Base-by-base conservation (phyloP, 345 rosid species). In the Gynandropsis gynandra region DNA sequence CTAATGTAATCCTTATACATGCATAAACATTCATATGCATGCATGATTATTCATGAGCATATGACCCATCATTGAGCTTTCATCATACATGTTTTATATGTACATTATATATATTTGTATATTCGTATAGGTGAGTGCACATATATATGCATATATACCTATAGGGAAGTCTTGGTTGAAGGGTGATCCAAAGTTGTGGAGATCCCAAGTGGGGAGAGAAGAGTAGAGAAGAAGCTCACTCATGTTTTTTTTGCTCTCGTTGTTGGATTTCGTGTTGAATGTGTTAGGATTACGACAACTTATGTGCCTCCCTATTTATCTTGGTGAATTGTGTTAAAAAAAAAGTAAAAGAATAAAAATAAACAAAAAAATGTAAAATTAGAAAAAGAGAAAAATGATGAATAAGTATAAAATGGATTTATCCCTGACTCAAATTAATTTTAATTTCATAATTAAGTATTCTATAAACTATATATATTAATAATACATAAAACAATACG, bases 151-250 rank as follows among this genome's bases (percentile, higher is more conserved):
- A 4, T 42, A 10, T 57, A 16, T 64, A 81, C 89, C 83, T 64
- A 76, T 58, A 62, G 83, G 77, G 75, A 78, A 76, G 79, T 85
- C 92, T 71, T 83, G 71, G 72, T 75, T 76, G 86, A 82, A 61
- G 79, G 82, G 63, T 79, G 70, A 59, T 59, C 80, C 93, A 58
- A 83, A 74, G 79, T 70, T 76, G 60, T 78, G 93, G 54, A 74
- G 81, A 85, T 82, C 93, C 93, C 95, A 85, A 77, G 78, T 63
- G 11, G 52, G 66, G 24, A 65, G 72, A 67, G 80, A 76, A 70
- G 79, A 47, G 64, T 43, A 36, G 16, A 8, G 58, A 37, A 67
- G 77, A 74, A 74, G 74, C 61, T 73, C 77, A 68, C 75, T 64
- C 82, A 67, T 76, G 31, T 45, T 4, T 14, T 1, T 9, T 38